Percentiles rank a stretch among this genome's conserved stretches.
Conservation (phyloP, 441 rosid genomes). For the Gossypium schwendimanii region DNA sequence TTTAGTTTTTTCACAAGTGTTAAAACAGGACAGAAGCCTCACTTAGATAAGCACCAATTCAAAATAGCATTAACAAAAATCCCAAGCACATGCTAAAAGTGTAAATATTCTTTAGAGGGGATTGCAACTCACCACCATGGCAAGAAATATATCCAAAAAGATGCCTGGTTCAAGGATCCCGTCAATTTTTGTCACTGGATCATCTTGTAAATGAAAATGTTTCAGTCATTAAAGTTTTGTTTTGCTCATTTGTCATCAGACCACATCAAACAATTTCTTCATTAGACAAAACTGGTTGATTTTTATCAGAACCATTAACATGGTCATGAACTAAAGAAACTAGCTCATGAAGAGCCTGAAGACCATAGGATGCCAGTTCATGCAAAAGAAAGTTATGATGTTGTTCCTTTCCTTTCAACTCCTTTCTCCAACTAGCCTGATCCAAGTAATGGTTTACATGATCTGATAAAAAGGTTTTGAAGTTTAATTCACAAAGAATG, state of each 20-base stretch:
- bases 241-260: conserved; percentile 20
- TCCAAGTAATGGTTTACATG: conserved; percentile 20
- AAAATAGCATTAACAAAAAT: conserved; percentile 8
- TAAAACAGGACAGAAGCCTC: conserved; percentile 4
- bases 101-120: neutral
- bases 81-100: conserved; percentile 13
- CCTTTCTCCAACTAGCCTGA: conserved; percentile 25
- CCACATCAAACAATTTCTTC: conserved; percentile 28
- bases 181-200: conserved; percentile 61
- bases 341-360: conserved; percentile 60
- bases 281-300: conserved; percentile 24
- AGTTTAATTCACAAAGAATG: conserved; percentile 1
- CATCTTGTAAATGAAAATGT: conserved; percentile 49
- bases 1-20: neutral
- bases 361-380: conserved; percentile 43
- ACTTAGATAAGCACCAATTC: neutral
- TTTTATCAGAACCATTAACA: conserved; percentile 40
- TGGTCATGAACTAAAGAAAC: conserved; percentile 66
- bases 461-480: conserved; percentile 22
- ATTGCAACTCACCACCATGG: conserved; percentile 55
- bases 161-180: conserved; percentile 46
- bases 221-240: conserved; percentile 18
- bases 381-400: conserved; percentile 29
- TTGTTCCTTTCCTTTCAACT: conserved; percentile 22
- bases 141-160: conserved; percentile 53